Conservation (phyloP, 2,329 filamentous ascomycete genomes). For the Fusarium chuoi region DNA sequence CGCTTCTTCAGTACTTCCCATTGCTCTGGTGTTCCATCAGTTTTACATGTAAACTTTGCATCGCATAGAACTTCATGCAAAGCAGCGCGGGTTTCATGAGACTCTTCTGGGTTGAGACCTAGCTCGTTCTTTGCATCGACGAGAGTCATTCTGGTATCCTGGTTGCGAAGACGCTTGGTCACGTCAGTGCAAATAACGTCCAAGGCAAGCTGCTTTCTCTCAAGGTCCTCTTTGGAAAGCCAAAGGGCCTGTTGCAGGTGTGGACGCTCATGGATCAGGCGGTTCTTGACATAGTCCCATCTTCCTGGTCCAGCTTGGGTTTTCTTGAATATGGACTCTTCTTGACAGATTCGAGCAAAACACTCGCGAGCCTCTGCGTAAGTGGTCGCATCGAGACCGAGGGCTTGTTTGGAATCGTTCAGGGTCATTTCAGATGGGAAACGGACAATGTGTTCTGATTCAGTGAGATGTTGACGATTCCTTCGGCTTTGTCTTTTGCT, state of each 20-base stretch:
- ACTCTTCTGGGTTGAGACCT: conserved; percentile 56
- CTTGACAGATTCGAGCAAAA: conserved; percentile 77
- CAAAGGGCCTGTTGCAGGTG: conserved; percentile 73
- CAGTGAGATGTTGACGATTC: conserved; percentile 74
- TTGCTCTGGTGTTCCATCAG: conserved; percentile 75
- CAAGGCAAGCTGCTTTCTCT: conserved; percentile 74
- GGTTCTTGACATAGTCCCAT: conserved; percentile 78
- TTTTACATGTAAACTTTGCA: conserved; percentile 76
- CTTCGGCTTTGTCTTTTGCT: conserved; percentile 69
- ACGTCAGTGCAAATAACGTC: conserved; percentile 85
- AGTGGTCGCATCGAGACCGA: conserved; percentile 69
- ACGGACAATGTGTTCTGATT: conserved; percentile 74
- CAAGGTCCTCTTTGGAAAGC: conserved; percentile 65
- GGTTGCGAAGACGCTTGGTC: conserved; percentile 78
- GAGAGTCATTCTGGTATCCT: conserved; percentile 75
- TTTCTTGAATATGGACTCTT: conserved; percentile 77
- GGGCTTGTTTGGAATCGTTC: conserved; percentile 77
- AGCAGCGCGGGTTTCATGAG: conserved; percentile 69
- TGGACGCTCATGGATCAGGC: conserved; percentile 70
- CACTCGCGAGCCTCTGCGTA: conserved; percentile 74
- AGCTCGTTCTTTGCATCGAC: conserved; percentile 75
- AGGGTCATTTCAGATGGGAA: conserved; percentile 87
- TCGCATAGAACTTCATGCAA: conserved; percentile 74
- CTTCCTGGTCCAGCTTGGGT: conserved; percentile 76
- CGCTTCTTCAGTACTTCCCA: conserved; percentile 76